These are phyloP conservation scores for Schoenoplectus triqueter DNA, from an alignment of 202 grass and related monocot species.

Conservation along the genomic window DNA sequence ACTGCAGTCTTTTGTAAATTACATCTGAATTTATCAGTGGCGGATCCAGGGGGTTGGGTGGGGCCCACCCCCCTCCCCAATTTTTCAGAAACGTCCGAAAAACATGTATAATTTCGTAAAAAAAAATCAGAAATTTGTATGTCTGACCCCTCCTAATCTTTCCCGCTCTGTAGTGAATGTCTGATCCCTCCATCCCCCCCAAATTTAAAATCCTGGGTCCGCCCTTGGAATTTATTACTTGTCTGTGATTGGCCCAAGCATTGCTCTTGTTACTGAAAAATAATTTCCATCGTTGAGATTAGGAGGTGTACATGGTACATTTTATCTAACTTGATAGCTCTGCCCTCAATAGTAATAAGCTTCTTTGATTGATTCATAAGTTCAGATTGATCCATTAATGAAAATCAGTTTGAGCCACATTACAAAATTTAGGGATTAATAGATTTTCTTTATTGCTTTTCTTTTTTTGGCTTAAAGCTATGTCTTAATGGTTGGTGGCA, in stretches of 20 bases:
- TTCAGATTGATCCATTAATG: background rate
- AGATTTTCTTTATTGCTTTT: background rate
- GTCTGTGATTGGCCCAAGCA: background rate
- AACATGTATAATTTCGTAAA: too few relatives aligned
- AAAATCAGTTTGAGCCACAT: conserved; percentile 11
- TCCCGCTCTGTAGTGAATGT: too few relatives aligned
- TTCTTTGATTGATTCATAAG: conserved; percentile 9
- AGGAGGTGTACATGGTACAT: too few relatives aligned
- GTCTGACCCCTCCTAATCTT: too few relatives aligned
- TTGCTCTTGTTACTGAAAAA: background rate
- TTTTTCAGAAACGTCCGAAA: too few relatives aligned
- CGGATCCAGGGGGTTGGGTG: too few relatives aligned
- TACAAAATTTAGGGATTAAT: background rate
- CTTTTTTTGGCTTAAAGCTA: background rate
- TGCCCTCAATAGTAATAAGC: background rate
- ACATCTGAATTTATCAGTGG: background rate
- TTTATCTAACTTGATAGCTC: background rate
- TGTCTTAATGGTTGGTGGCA: background rate
- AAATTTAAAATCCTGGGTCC: too few relatives aligned
- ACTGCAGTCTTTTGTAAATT: background rate
- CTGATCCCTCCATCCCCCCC: too few relatives aligned
- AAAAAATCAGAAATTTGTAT: too few relatives aligned
- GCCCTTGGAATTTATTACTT: background rate
- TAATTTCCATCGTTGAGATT: too few relatives aligned
- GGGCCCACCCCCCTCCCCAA: too few relatives aligned